Evolutionary conservation across 2,329 filamentous ascomycete genomes (phyloP).

Genomic region (Clonostachys rhizophaga): DNA sequence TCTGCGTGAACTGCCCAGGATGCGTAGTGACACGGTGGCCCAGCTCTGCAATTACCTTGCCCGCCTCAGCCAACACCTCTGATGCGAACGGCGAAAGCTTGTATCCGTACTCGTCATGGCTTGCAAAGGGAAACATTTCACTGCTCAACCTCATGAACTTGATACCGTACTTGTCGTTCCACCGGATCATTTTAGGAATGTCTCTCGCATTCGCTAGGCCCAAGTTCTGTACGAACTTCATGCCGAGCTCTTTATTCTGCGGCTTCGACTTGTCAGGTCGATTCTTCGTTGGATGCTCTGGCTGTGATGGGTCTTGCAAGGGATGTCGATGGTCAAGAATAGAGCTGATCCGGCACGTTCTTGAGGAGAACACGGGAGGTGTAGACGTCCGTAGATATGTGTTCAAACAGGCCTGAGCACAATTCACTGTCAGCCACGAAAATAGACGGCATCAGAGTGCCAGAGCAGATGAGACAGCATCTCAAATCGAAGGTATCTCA

Average conservation of each 20-base stretch:
- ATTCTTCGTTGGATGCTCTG: slow-evolving; percentile 81
- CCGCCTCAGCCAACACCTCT: slow-evolving; percentile 70
- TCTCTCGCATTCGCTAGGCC: slow-evolving; percentile 81
- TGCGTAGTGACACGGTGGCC: slow-evolving; percentile 87
- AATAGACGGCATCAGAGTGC: no score
- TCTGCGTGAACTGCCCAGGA: slow-evolving; percentile 88
- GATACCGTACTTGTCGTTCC: slow-evolving; percentile 91
- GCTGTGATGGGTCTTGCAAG: slow-evolving; percentile 67
- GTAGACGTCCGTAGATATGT: slow-evolving; percentile 82
- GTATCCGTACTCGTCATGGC: slow-evolving; percentile 83
- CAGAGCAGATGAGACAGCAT: no score
- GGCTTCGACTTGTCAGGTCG: slow-evolving; percentile 71
- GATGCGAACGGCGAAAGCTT: slow-evolving; percentile 78
- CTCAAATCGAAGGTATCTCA: slow-evolving; percentile 32
- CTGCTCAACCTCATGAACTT: slow-evolving; percentile 89
- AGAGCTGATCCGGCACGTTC: slow-evolving; percentile 86
- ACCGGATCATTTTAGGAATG: slow-evolving; percentile 78
- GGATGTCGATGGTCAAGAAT: slow-evolving; percentile 88
- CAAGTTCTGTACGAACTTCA: slow-evolving; percentile 69
- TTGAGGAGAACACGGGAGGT: slow-evolving; percentile 82
- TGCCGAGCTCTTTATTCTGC: slow-evolving; percentile 61
- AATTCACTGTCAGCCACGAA: not conserved
- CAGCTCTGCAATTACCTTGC: slow-evolving; percentile 69
- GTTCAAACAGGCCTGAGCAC: slow-evolving; percentile 71
- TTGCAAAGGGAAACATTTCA: slow-evolving; percentile 97